Conservation (phyloP, 495 filamentous ascomycete genomes). For the Terfezia boudieri region DNA sequence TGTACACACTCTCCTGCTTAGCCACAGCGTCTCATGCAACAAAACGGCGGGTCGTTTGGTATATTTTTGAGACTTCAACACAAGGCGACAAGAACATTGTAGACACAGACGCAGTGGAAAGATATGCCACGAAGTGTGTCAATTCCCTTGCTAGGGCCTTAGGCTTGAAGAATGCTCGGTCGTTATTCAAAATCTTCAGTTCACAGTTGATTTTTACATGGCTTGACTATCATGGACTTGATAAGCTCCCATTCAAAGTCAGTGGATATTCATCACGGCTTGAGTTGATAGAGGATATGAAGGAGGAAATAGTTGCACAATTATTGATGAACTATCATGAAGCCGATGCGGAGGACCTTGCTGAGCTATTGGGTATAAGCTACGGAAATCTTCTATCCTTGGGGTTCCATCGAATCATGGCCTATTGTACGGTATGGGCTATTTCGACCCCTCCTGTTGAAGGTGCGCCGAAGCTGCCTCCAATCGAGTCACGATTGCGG, state of each 20-base stretch:
- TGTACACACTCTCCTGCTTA: slow-evolving; percentile 50
- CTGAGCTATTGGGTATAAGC: slow-evolving; percentile 30
- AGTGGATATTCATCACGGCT: slow-evolving; percentile 53
- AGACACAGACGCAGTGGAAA: slow-evolving; percentile 31
- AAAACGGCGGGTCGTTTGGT: slow-evolving; percentile 62
- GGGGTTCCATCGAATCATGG: slow-evolving; percentile 61
- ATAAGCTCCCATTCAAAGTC: slow-evolving; percentile 47
- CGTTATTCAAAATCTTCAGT: slow-evolving; percentile 68
- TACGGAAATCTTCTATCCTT: slow-evolving; percentile 34
- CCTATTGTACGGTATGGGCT: slow-evolving; percentile 66
- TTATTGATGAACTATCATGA: slow-evolving; percentile 64
- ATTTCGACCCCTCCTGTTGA: slow-evolving; percentile 36
- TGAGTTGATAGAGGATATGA: slow-evolving; percentile 48
- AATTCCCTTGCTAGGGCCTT: slow-evolving; percentile 39
- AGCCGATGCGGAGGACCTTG: slow-evolving; percentile 35
- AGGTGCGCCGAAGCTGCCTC: slow-evolving; percentile 28
- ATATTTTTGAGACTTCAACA: slow-evolving; percentile 73
- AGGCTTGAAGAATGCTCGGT: slow-evolving; percentile 35
- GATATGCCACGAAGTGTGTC: slow-evolving; percentile 51
- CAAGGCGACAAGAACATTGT: too few relatives aligned
- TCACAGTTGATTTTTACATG: slow-evolving; percentile 88
- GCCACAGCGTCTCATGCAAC: slow-evolving; percentile 56
- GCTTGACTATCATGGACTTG: slow-evolving; percentile 28
- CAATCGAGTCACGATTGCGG: slow-evolving; percentile 44
- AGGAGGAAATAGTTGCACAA: slow-evolving; percentile 61